Evolutionary conservation across 2,329 filamentous ascomycete species (phyloP).

Genomic region (Calonectria hawksworthii): DNA sequence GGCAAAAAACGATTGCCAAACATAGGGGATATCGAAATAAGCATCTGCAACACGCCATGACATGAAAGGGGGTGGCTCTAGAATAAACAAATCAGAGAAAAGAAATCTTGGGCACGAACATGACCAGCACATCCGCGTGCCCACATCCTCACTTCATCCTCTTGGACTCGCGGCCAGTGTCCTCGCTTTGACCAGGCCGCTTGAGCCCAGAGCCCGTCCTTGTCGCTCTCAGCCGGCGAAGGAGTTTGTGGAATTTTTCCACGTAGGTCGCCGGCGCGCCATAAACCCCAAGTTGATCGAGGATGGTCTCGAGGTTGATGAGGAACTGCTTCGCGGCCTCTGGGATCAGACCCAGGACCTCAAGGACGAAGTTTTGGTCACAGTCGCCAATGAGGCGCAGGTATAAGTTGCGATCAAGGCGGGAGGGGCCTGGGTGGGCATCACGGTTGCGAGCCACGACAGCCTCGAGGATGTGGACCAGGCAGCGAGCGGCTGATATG

Average conservation of each 20-base stretch:
- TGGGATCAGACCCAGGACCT: slow-evolving; percentile 58
- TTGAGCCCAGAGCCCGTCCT: slow-evolving; percentile 49
- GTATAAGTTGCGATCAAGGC: slow-evolving; percentile 62
- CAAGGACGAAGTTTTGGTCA: slow-evolving; percentile 61
- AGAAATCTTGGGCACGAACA: not conserved
- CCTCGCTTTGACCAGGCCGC: slow-evolving; percentile 46
- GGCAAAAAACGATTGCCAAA: not conserved
- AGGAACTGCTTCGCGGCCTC: slow-evolving; percentile 61
- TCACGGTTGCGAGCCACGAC: slow-evolving; percentile 59
- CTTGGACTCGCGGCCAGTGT: slow-evolving; percentile 47
- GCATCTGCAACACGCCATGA: not conserved
- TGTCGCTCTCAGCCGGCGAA: slow-evolving; percentile 48
- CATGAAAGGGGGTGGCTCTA: not conserved
- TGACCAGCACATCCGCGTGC: not conserved
- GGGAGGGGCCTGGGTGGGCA: slow-evolving; percentile 46
- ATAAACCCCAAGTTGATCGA: slow-evolving; percentile 50
- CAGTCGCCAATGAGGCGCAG: slow-evolving; percentile 60
- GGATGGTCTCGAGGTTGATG: slow-evolving; percentile 52
- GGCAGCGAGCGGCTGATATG: slow-evolving; percentile 60
- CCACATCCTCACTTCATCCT: slow-evolving; percentile 49
- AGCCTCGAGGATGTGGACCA: slow-evolving; percentile 62
- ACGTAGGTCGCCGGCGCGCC: slow-evolving; percentile 54
- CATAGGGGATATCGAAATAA: not conserved
- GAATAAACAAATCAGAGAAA: not conserved
- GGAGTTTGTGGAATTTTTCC: slow-evolving; percentile 50